Conservation (phyloP, 768 basidiomycete species). For the Collybia nuda region DNA sequence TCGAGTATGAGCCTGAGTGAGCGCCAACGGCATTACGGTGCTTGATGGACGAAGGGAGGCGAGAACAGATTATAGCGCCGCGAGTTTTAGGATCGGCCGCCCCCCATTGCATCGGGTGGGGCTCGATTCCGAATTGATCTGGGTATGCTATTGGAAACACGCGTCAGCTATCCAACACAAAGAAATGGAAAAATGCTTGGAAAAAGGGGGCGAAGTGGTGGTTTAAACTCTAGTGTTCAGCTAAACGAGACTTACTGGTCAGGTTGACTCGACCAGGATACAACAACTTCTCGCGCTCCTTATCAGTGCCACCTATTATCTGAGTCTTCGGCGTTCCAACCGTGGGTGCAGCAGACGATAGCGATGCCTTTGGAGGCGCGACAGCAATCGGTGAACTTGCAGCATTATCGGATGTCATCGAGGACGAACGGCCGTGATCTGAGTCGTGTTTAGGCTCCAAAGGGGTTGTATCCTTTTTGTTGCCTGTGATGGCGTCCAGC, state of each 20-base stretch:
- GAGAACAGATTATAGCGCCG: constrained; percentile 88
- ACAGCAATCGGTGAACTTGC: constrained; percentile 4
- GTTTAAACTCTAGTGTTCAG: background rate
- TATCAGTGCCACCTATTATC: constrained; percentile 37
- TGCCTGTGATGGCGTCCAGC: constrained; percentile 49
- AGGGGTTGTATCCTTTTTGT: constrained; percentile 17
- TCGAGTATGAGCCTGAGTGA: constrained; percentile 90
- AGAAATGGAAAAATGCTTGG: constrained; percentile 1
- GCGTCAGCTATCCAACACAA: background rate
- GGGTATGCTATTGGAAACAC: constrained; percentile 65
- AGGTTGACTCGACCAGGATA: constrained; percentile 85
- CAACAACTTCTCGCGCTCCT: constrained; percentile 68
- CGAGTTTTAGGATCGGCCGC: constrained; percentile 60
- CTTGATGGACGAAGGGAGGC: constrained; percentile 82
- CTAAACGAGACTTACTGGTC: constrained; percentile 59
- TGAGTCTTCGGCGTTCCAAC: constrained; percentile 18
- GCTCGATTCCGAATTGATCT: constrained; percentile 87
- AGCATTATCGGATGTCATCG: constrained; percentile 10
- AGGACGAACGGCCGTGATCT: constrained; percentile 18
- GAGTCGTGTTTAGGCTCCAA: constrained; percentile 26
- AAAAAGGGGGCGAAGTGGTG: constrained; percentile 2
- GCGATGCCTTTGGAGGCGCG: constrained; percentile 15
- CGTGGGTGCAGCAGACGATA: constrained; percentile 25
- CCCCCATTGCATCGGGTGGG: constrained; percentile 82
- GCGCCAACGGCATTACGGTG: constrained; percentile 93